Evolutionary conservation across 2,329 filamentous ascomycete genomes (phyloP).

Genomic region (Cladosporium sp.): DNA sequence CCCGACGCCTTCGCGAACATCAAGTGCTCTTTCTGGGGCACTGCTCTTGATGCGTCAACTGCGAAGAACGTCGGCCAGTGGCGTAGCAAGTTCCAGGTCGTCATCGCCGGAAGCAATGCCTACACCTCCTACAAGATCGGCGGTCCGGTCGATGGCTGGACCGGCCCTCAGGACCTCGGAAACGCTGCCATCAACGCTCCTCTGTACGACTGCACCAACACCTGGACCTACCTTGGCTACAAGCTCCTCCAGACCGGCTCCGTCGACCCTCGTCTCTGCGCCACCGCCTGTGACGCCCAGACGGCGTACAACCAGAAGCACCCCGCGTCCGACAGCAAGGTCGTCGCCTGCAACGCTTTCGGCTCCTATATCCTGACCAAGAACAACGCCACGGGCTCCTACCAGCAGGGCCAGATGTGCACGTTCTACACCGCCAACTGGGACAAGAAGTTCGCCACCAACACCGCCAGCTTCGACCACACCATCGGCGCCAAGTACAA

Average conservation of each 20-base stretch:
- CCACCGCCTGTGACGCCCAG: conserved; percentile 24
- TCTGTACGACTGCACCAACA: conserved; percentile 18
- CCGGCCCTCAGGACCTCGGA: conserved; percentile 1
- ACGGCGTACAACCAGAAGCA: not conserved
- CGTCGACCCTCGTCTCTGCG: conserved; percentile 30
- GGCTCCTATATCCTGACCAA: conserved; percentile 10
- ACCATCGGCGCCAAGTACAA: not conserved
- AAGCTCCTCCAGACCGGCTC: conserved; percentile 25
- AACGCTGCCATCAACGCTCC: conserved; percentile 4
- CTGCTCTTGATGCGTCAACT: conserved; percentile 23
- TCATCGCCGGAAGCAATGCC: conserved; percentile 42
- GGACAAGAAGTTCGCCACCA: conserved; percentile 1
- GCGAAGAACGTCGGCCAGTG: conserved; percentile 34
- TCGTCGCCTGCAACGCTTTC: conserved; percentile 8
- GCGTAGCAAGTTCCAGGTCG: conserved; percentile 34
- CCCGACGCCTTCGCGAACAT: conserved; percentile 31
- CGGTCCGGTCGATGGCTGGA: conserved; percentile 12
- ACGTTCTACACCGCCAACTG: conserved; percentile 8
- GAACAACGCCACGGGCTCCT: conserved; percentile 10
- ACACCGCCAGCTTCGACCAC: not conserved
- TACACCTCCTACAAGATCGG: conserved; percentile 19
- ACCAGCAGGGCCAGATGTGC: conserved; percentile 11
- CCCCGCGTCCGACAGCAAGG: not conserved
- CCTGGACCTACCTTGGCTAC: conserved; percentile 25
- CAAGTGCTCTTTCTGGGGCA: conserved; percentile 36